Conservation (phyloP, 768 basidiomycete species). For the Tricholoma furcatifolium region DNA sequence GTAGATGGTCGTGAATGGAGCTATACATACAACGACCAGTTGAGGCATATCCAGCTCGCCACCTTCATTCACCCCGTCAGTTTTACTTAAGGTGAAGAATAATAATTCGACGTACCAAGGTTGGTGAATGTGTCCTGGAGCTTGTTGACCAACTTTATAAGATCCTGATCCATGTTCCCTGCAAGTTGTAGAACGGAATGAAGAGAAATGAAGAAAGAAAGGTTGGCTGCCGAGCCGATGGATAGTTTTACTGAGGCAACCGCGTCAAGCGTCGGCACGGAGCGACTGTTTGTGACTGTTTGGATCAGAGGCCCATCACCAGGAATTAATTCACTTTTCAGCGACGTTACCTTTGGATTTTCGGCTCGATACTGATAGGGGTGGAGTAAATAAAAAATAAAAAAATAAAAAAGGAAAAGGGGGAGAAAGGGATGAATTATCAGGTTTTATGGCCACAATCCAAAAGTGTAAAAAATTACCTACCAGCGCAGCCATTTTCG, state of each 20-base stretch:
- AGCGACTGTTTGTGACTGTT: conserved; percentile 13
- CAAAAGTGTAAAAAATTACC: too few species aligned
- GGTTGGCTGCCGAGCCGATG: conserved; percentile 7
- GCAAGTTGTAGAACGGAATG: conserved; percentile 4
- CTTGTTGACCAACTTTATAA: conserved; percentile 93
- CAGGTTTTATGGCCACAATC: too few species aligned
- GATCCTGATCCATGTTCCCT: conserved; percentile 81
- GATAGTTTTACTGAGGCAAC: conserved; percentile 11
- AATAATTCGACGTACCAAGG: conserved; percentile 56
- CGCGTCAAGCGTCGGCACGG: conserved; percentile 17
- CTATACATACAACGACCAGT: conserved; percentile 72
- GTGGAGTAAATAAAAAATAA: too few species aligned
- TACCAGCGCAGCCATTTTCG: too few species aligned
- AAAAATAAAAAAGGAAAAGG: too few species aligned
- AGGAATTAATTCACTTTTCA: too few species aligned
- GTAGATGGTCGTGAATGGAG: not conserved
- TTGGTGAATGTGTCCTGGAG: conserved; percentile 92
- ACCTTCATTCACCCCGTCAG: conserved; percentile 41
- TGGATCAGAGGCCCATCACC: conserved; percentile 5
- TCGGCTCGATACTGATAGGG: too few species aligned
- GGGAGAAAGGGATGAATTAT: too few species aligned
- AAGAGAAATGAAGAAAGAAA: conserved; percentile 6
- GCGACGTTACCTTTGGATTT: too few species aligned
- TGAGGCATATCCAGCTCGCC: conserved; percentile 94
- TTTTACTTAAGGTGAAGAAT: conserved; percentile 2